Evolutionary conservation across 352 stramenopile genomes (phyloP).

Genomic region (Phytophthora citricola): DNA sequence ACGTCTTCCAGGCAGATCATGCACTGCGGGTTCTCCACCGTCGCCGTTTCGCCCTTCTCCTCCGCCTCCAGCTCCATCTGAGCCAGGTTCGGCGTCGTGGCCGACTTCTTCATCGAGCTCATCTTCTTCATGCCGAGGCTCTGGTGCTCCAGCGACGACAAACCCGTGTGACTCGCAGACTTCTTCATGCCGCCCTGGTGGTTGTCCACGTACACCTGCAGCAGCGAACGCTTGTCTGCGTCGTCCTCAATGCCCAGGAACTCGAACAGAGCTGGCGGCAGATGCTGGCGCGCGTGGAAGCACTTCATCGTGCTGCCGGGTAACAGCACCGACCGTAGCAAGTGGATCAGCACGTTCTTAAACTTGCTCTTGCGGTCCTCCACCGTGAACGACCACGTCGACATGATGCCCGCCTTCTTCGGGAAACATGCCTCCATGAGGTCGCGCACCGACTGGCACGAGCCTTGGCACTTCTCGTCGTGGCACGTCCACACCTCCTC

Average conservation of each 20-base stretch:
- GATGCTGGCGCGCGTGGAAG: conserved; percentile 49
- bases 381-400: conserved; percentile 52
- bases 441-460: conserved; percentile 75
- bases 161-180: conserved; percentile 38
- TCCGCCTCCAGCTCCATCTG: conserved; percentile 39
- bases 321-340: conserved; percentile 68
- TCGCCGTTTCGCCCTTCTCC: conserved; percentile 30
- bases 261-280: conserved; percentile 60
- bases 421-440: conserved; percentile 68
- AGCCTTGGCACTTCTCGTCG: conserved; percentile 61
- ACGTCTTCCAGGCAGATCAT: conserved; percentile 48
- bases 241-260: conserved; percentile 64
- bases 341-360: conserved; percentile 72
- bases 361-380: conserved; percentile 65
- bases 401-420: conserved; percentile 54
- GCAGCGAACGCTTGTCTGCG: conserved; percentile 64
- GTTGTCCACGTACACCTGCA: conserved; percentile 81
- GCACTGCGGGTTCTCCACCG: conserved; percentile 43
- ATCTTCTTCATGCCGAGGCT: conserved; percentile 25
- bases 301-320: conserved; percentile 78
- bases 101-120: conserved; percentile 40
- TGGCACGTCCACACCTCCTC: conserved; percentile 67
- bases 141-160: conserved; percentile 38
- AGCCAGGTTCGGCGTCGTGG: conserved; percentile 34
- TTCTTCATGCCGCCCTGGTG: conserved; percentile 46